Evolutionary conservation across 2,329 filamentous ascomycete species (phyloP).

Genomic region (Byssoonygena ceratinophila): DNA sequence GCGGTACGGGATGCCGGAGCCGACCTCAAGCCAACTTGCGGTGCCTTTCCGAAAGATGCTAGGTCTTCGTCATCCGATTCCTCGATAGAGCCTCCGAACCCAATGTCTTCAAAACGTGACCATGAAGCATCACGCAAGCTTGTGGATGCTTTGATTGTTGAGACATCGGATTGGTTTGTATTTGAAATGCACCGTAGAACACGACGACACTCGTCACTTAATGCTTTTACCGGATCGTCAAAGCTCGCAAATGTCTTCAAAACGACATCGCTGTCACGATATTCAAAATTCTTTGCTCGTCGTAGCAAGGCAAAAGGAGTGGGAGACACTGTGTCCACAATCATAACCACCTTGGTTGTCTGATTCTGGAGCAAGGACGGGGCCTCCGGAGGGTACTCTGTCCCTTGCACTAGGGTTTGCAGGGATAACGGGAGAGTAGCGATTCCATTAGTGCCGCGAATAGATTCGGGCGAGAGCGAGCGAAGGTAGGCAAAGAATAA

Average conservation of each 20-base stretch:
- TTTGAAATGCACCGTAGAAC: constrained; percentile 82
- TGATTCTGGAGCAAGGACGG: constrained; percentile 65
- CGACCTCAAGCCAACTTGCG: constrained; percentile 48
- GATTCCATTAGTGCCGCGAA: constrained; percentile 62
- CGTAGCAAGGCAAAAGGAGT: constrained; percentile 86
- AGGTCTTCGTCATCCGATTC: constrained; percentile 50
- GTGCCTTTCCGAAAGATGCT: constrained; percentile 26
- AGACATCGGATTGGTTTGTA: constrained; percentile 72
- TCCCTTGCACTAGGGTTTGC: constrained; percentile 80
- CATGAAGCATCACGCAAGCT: constrained; percentile 76
- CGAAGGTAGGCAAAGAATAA: constrained; percentile 95
- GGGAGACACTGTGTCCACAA: constrained; percentile 87
- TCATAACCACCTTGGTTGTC: constrained; percentile 89
- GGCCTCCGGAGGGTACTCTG: constrained; percentile 79
- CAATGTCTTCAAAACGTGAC: constrained; percentile 93
- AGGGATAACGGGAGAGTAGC: constrained; percentile 80
- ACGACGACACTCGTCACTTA: constrained; percentile 88
- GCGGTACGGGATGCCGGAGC: constrained; percentile 57
- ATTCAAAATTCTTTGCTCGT: constrained; percentile 88
- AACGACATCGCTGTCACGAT: constrained; percentile 76
- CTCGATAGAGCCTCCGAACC: constrained; percentile 67
- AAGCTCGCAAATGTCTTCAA: constrained; percentile 77
- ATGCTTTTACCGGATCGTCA: constrained; percentile 73
- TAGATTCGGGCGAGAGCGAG: constrained; percentile 69
- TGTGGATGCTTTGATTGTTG: constrained; percentile 59